These are phyloP conservation scores for Tuber umbilicatum DNA, from an alignment of 495 filamentous ascomycete species.

Conservation along the genomic window DNA sequence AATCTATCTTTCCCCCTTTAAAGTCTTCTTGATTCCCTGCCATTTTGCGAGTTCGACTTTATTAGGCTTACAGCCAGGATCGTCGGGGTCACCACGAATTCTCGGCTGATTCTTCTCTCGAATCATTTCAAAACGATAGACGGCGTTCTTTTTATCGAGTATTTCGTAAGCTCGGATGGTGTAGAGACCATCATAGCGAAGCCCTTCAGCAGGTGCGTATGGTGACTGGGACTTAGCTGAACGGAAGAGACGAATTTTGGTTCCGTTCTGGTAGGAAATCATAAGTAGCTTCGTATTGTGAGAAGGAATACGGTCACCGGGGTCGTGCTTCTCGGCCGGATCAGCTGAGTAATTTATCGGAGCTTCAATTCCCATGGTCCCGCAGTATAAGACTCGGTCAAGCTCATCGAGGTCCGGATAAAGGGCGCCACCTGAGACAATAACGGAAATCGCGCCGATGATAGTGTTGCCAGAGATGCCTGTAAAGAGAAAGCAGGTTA, in stretches of 20 bases:
- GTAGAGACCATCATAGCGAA: slow-evolving; percentile 57
- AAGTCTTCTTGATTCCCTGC: slow-evolving; percentile 24
- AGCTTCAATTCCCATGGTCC: slow-evolving; percentile 48
- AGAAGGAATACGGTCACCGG: slow-evolving; percentile 22
- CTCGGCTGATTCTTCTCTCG: slow-evolving; percentile 41
- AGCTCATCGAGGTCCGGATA: slow-evolving; percentile 30
- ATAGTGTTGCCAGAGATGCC: slow-evolving; percentile 48
- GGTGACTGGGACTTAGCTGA: slow-evolving; percentile 40
- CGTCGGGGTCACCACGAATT: slow-evolving; percentile 25
- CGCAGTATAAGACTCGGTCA: slow-evolving; percentile 48
- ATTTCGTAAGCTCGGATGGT: slow-evolving; percentile 40
- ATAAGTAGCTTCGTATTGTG: slow-evolving; percentile 46
- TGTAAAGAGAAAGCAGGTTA: slow-evolving; percentile 39
- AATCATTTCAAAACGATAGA: slow-evolving; percentile 47
- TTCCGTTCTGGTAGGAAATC: slow-evolving; percentile 34
- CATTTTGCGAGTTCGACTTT: slow-evolving; percentile 23
- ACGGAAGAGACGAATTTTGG: slow-evolving; percentile 50
- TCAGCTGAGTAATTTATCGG: slow-evolving; percentile 43
- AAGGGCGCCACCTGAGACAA: slow-evolving; percentile 17
- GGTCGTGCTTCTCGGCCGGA: slow-evolving; percentile 21
- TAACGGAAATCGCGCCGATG: slow-evolving; percentile 42
- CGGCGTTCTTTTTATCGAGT: slow-evolving; percentile 38
- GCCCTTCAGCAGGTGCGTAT: slow-evolving; percentile 48
- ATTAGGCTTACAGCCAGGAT: slow-evolving; percentile 26
- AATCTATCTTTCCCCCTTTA: slow-evolving; percentile 29